Percentiles rank a stretch among this genome's conserved stretches.
Conservation (phyloP, 257 asterid species). For the Buddleja alternifolia region DNA sequence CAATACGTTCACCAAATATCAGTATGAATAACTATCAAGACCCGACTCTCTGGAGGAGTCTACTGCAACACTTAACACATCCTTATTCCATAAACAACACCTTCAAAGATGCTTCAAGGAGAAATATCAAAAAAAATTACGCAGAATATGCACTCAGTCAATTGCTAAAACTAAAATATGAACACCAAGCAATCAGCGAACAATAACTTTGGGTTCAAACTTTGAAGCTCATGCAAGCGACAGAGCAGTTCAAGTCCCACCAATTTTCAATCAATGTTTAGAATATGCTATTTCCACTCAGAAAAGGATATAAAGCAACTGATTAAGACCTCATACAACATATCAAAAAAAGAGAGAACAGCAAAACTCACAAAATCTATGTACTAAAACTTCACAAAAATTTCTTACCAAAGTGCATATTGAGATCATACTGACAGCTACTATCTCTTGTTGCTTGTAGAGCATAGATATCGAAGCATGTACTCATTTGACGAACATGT, state of each 20-base stretch:
- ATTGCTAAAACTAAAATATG: not conserved
- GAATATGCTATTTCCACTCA: not conserved
- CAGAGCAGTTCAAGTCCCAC: not conserved
- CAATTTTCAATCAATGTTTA: not conserved
- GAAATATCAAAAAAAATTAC: not conserved
- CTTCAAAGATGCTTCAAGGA: not conserved
- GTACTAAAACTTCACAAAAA: not conserved
- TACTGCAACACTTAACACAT: not conserved
- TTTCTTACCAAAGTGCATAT: conserved; percentile 28
- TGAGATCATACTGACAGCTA: conserved; percentile 6
- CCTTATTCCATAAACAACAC: not conserved
- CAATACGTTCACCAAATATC: no score
- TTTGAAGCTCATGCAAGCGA: not conserved
- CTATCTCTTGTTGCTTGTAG: conserved; percentile 52
- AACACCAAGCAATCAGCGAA: not conserved
- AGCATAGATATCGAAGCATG: conserved; percentile 77
- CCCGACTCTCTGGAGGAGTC: no score
- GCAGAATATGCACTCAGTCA: not conserved
- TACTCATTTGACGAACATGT: conserved; percentile 89
- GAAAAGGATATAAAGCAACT: not conserved
- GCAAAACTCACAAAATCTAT: not conserved
- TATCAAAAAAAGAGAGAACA: not conserved
- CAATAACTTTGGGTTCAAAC: not conserved
- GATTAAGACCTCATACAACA: not conserved
- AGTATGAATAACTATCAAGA: no score